Evolutionary conservation across 495 filamentous ascomycete species (phyloP).

Genomic region (Aspergillus wentii): DNA sequence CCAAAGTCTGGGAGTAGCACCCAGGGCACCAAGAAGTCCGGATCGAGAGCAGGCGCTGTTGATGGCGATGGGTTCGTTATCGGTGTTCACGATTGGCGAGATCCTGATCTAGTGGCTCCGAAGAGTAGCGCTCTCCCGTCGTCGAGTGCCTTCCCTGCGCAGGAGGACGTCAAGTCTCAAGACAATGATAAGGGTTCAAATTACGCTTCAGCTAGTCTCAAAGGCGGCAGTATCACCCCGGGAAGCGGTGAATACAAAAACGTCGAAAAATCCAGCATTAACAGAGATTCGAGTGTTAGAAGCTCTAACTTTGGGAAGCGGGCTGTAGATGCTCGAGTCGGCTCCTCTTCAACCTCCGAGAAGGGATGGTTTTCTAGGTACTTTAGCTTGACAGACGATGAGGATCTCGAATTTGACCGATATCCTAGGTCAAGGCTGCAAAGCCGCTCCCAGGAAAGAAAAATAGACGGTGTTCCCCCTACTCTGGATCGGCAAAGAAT

Average conservation of each 20-base stretch:
- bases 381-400: slow-evolving; percentile 25
- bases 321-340: background rate
- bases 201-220: slow-evolving; percentile 38
- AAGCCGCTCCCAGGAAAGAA: slow-evolving; percentile 4
- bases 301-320: slow-evolving; percentile 5
- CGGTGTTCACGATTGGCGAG: slow-evolving; percentile 88
- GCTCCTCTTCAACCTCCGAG: slow-evolving; percentile 1
- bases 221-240: slow-evolving; percentile 69
- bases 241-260: slow-evolving; percentile 69
- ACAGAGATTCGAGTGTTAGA: slow-evolving; percentile 12
- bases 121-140: slow-evolving; percentile 25
- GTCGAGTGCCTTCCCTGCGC: slow-evolving; percentile 17
- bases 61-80: slow-evolving; percentile 76
- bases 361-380: slow-evolving; percentile 36
- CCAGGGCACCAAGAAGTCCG: slow-evolving; percentile 15
- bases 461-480: slow-evolving; percentile 9
- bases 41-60: slow-evolving; percentile 14
- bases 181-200: slow-evolving; percentile 22
- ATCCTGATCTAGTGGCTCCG: slow-evolving; percentile 65
- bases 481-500: slow-evolving; percentile 7
- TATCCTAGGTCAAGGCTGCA: slow-evolving; percentile 7
- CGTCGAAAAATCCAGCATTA: slow-evolving; percentile 24
- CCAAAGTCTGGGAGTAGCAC: slow-evolving; percentile 1
- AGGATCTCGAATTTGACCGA: slow-evolving; percentile 10
- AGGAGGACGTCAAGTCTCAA: slow-evolving; percentile 19